Evolutionary conservation across 2,329 filamentous ascomycete genomes (phyloP), one percentile per base, ranked within the genome.

Genomic region (Colletotrichum sp.): DNA sequence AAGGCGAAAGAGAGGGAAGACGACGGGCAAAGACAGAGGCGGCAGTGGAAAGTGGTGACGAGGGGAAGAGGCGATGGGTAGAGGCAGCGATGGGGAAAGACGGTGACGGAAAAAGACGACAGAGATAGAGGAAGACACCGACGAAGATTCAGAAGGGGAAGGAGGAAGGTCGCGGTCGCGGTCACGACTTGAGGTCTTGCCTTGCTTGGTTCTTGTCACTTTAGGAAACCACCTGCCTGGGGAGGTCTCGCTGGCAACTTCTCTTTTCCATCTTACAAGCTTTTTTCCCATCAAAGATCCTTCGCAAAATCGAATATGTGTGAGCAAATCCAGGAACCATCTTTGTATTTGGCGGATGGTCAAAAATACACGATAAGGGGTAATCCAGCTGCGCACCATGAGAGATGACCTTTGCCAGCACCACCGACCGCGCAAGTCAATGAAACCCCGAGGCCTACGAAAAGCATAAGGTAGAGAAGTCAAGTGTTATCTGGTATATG

Each of bases 401-500:
- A 52, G 44, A 52, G 44, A 13, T 3, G n/a, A 52, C n/a, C 44
- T 52, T 22, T 52, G 4, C n/a, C 44, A 52, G 22, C n/a, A 52
- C 11, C n/a, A 4, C 16, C 44, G 11, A 22, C 19, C 39, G 9
- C 39, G 39, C 39, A 22, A 52, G n/a, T 8, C n/a, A 22, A 13
- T 22, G n/a, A 4, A 36, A 22, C 11, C 6, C 4, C 11, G 44
- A 22, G n/a, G 11, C 44, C 19, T 22, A 22, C 44, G n/a, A 0
- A 22, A 22, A 12, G n/a, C 6, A 7, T 0, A 25, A 25, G 25
- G 25, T 25, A 7, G n/a, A 52, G 44, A 22, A 52, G 4, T 5
- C 44, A 22, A 22, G n/a, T 7, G 0, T 0, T 0, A 52, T 52
- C 11, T 2, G n/a, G 11, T 13, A 13, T 22, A 52, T 52, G 11